Evolutionary conservation across 176 grass and related monocot genomes (phyloP).

Genomic region (Musa itinerans): DNA sequence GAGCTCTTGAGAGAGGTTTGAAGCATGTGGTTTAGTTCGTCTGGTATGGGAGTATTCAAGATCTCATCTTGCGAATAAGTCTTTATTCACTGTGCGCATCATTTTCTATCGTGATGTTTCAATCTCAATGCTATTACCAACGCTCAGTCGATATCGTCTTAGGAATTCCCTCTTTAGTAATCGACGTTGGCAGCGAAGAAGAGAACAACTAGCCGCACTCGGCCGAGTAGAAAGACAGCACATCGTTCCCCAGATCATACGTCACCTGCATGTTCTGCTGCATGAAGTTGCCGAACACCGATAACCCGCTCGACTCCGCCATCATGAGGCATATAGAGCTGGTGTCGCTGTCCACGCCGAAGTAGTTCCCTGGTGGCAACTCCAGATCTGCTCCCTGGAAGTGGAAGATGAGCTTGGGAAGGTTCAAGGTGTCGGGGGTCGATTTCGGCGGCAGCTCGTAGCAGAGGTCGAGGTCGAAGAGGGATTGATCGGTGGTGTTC

Average conservation of each 20-base stretch:
- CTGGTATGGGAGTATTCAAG: no score
- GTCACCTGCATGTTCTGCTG: conserved; percentile 23
- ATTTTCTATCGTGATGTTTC: no score
- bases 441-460: conserved; percentile 24
- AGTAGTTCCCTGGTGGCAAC: conserved; percentile 44
- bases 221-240: conserved; percentile 15
- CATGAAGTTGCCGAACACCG: conserved; percentile 20
- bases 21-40: no score
- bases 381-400: conserved; percentile 50
- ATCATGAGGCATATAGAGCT: conserved; percentile 42
- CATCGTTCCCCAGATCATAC: conserved; percentile 26
- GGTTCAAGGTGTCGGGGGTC: not conserved
- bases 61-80: no score
- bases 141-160: no score
- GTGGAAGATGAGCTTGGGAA: conserved; percentile 58
- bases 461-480: conserved; percentile 29
- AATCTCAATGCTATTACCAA: no score
- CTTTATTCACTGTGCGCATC: no score
- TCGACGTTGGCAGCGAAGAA: no score
- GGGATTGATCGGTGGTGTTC: conserved; percentile 1
- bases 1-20: no score
- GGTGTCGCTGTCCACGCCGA: conserved; percentile 21
- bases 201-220: conserved; percentile 4
- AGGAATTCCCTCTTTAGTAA: no score
- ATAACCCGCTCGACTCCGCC: conserved; percentile 10